Base-by-base conservation (phyloP, 2,329 filamentous ascomycete species). In the Penicillium sp. region DNA sequence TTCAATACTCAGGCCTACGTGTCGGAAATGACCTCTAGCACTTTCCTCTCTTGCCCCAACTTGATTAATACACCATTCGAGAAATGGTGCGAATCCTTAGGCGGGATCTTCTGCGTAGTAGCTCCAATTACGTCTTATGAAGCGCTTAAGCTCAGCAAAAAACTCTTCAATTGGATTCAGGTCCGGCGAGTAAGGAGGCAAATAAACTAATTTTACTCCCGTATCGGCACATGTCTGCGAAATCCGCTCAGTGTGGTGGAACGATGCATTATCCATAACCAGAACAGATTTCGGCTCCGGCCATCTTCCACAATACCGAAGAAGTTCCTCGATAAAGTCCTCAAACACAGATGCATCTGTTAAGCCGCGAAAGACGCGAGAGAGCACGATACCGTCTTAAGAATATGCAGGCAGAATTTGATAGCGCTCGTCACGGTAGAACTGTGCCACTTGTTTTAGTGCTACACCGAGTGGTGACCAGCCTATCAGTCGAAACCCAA, bases 11-110 rank as follows among this genome's bases (percentile, higher is more conserved):
- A 38, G 13, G 17, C 38, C 38, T 1, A 28, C 9, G 26, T 19
- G 35, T 3, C 9, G 19, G 26, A 45, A 45, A 45, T 45, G 42
- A 22, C 42, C 42, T 26, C 42, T 45, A 12, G 42, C 42, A 17
- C 42, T 45, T 4, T 26, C 42, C 7, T 45, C 42, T 45, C 15
- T 45, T 2, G 44, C 44, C 2, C 44, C 44, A 17, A 47, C 22
- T 3, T 0, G 2, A 13, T 57, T 50, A 15, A 57, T 50, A 57
- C 55, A 57, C 40, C 58, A 17, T 38, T 57, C 55, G 6, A 57
- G 44, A 17, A 57, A 57, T 13, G 44, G 13, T 10, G 19, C 33
- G 4, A 57, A 57, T 57, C 42, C 55, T 40, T 24, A 44, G 9
- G 1, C 5, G 2, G 40, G 19, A 13, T 44, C 40, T 9, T 44